Evolutionary conservation across 805 yeast species (phyloP).

Genomic region (Cyberlindnera suaveolens): DNA sequence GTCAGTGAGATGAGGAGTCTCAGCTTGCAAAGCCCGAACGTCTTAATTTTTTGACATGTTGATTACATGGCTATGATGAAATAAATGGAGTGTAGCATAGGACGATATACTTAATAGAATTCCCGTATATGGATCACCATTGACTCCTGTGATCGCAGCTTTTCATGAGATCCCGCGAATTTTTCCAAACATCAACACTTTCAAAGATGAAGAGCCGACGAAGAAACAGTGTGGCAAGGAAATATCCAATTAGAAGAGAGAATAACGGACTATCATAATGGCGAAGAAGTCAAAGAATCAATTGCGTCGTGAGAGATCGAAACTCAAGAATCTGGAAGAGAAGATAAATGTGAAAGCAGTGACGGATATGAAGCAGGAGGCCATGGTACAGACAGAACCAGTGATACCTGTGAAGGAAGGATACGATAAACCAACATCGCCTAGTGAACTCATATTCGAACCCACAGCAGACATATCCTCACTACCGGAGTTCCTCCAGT

Average conservation of each 20-base stretch:
- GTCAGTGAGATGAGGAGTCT: background rate
- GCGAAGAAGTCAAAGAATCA: slow-evolving; percentile 31
- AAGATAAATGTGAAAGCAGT: background rate
- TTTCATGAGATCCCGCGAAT: too few relatives aligned
- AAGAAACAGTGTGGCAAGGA: too few relatives aligned
- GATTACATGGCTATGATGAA: background rate
- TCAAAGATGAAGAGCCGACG: too few relatives aligned
- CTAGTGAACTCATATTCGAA: slow-evolving; percentile 12
- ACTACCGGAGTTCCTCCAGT: slow-evolving; percentile 29
- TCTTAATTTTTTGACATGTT: too few relatives aligned
- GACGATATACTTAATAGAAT: background rate
- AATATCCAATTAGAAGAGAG: too few relatives aligned
- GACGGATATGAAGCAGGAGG: too few relatives aligned
- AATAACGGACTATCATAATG: slow-evolving; percentile 5
- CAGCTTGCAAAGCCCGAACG: too few relatives aligned
- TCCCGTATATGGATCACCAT: too few relatives aligned
- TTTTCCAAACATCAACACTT: too few relatives aligned
- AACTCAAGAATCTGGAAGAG: slow-evolving; percentile 17
- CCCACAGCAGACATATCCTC: slow-evolving; percentile 21
- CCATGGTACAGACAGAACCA: background rate
- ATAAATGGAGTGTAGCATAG: background rate
- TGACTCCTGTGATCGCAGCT: too few relatives aligned
- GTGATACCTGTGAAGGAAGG: background rate
- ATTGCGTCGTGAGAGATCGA: slow-evolving; percentile 26
- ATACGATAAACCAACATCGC: background rate